Conservation (phyloP, 805 yeast species). For the Ogataea philodendri region DNA sequence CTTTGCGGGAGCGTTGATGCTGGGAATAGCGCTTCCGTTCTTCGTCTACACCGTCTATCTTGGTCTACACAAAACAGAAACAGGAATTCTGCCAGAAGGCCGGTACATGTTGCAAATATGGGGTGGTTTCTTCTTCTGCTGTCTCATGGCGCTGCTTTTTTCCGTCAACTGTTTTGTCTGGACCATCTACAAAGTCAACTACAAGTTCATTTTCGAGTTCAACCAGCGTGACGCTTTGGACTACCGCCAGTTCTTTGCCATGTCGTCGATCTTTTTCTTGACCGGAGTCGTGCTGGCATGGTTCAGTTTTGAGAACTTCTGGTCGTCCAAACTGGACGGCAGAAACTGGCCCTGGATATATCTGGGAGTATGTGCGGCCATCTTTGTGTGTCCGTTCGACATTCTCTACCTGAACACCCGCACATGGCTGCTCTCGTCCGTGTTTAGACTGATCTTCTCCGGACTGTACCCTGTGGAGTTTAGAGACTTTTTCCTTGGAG, state of each 20-base stretch:
- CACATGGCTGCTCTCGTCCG: conserved; percentile 69
- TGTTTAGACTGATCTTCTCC: conserved; percentile 70
- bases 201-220: conserved; percentile 88
- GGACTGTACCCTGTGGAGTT: conserved; percentile 96
- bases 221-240: conserved; percentile 65
- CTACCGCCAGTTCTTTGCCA: conserved; percentile 59
- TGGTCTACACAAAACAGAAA: conserved; percentile 37
- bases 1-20: conserved; percentile 61
- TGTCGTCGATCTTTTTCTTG: conserved; percentile 61
- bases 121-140: conserved; percentile 81
- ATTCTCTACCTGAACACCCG: conserved; percentile 61
- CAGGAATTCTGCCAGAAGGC: conserved; percentile 51
- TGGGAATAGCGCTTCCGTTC: conserved; percentile 73
- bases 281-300: conserved; percentile 62
- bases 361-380: conserved; percentile 48
- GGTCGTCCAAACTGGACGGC: conserved; percentile 60
- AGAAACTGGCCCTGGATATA: conserved; percentile 80
- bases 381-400: conserved; percentile 61
- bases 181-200: conserved; percentile 75
- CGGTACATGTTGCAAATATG: conserved; percentile 74
- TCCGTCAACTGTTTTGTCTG: conserved; percentile 71
- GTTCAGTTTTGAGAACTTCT: conserved; percentile 71
- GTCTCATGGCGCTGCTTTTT: conserved; percentile 60
- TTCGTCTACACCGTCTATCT: conserved; percentile 54
- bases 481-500: conserved; percentile 90